Percentiles rank a stretch among this genome's conserved stretches.
These are phyloP conservation scores for Margaritispora aquatica DNA, from an alignment of 495 filamentous ascomycete species.

Conservation along the genomic window DNA sequence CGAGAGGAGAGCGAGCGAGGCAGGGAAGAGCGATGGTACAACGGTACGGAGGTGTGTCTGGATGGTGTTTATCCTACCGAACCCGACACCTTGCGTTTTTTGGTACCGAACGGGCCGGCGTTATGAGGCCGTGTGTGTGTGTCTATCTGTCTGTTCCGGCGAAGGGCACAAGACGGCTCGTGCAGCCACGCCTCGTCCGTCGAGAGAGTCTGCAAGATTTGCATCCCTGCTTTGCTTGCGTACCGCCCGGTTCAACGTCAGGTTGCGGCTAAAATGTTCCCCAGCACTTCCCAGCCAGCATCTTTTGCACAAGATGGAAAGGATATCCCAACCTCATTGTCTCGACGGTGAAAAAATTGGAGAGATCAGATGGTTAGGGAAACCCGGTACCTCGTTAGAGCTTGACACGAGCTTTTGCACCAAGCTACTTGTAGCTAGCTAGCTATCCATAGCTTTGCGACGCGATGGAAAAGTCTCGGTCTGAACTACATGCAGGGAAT, in stretches of 20 bases:
- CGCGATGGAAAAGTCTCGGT: too few relatives aligned
- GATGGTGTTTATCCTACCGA: neutral
- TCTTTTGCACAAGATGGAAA: neutral
- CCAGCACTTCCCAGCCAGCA: neutral
- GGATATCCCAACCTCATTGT: neutral
- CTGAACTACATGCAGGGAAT: too few relatives aligned
- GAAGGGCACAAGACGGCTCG: neutral
- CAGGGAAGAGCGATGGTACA: too few relatives aligned
- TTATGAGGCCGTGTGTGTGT: neutral
- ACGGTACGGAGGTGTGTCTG: too few relatives aligned
- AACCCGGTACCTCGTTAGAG: neutral
- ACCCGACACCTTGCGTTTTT: neutral
- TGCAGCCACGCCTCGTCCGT: neutral
- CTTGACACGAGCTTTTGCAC: neutral
- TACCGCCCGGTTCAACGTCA: neutral
- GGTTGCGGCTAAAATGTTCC: neutral
- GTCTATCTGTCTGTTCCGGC: too few relatives aligned
- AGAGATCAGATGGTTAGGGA: neutral
- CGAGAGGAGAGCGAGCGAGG: too few relatives aligned
- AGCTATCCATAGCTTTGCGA: neutral
- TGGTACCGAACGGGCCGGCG: neutral
- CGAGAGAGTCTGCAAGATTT: neutral
- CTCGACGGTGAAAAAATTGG: too few relatives aligned
- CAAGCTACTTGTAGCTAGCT: neutral
- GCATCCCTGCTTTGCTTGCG: neutral